A percentile compares a stretch with the other conserved stretches of the same genome.
Conservation (phyloP, 352 stramenopile genomes). For the Phytophthora ohioensis region DNA sequence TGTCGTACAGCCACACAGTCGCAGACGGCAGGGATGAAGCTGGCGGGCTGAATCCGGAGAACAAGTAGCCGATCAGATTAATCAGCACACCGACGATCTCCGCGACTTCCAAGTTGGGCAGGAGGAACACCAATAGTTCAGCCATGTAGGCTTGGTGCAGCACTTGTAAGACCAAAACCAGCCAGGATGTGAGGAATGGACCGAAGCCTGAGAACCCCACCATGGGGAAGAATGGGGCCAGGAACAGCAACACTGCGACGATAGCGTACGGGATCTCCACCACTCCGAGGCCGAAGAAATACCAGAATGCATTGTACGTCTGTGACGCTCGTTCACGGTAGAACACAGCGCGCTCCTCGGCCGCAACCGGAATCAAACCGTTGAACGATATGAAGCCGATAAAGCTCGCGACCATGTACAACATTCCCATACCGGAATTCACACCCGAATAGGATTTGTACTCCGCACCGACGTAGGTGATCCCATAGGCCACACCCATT, state of each 20-base stretch:
- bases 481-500: no score
- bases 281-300: constrained; percentile 9
- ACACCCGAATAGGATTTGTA: constrained; percentile 37
- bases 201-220: constrained; percentile 24
- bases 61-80: constrained; percentile 42
- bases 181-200: constrained; percentile 35
- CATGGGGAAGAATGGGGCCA: constrained; percentile 31
- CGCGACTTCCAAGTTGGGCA: constrained; percentile 38
- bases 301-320: constrained; percentile 28
- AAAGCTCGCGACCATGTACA: constrained; percentile 2
- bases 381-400: constrained; percentile 16
- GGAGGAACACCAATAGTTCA: constrained; percentile 38
- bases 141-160: constrained; percentile 42
- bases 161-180: constrained; percentile 29
- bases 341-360: constrained; percentile 4
- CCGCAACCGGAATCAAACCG: constrained; percentile 9
- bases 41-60: constrained; percentile 50
- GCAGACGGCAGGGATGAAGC: constrained; percentile 28
- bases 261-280: constrained; percentile 28
- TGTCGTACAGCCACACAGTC: constrained; percentile 27
- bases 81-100: constrained; percentile 36
- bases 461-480: constrained; percentile 2
- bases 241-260: constrained; percentile 14
- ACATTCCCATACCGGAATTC: constrained; percentile 52
- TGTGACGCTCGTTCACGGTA: constrained; percentile 18